These are phyloP conservation scores for Ulmus americana DNA, from an alignment of 331 rosid genomes.

Conservation along the genomic window DNA sequence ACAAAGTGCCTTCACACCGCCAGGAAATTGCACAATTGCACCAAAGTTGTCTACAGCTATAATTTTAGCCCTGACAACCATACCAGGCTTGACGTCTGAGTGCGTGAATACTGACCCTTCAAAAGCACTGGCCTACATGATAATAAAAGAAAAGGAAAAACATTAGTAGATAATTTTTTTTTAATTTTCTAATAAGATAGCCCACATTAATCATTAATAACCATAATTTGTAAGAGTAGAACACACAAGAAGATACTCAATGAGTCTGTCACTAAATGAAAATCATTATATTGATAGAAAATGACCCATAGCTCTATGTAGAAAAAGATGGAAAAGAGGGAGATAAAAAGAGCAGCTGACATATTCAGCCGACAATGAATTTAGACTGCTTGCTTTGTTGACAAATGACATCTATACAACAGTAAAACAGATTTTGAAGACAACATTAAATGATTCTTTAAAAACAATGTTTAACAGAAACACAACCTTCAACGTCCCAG, in stretches of 20 bases:
- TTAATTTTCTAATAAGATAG: no score
- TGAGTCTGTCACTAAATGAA: background rate
- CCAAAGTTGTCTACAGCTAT: constrained; percentile 77
- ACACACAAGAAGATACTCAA: background rate
- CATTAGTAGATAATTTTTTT: background rate
- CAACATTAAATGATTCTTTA: background rate
- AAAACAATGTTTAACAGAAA: constrained; percentile 2
- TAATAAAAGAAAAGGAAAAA: constrained; percentile 7
- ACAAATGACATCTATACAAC: background rate
- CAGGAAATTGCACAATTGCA: constrained; percentile 91
- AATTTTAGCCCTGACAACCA: constrained; percentile 73
- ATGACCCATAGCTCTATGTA: background rate
- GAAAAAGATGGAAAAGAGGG: background rate
- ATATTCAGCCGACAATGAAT: background rate
- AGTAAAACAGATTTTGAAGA: background rate
- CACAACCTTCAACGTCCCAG: constrained; percentile 79
- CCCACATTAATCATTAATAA: background rate
- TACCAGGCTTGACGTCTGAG: constrained; percentile 90
- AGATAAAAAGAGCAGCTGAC: background rate
- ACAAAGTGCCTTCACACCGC: constrained; percentile 95
- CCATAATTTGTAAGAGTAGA: background rate
- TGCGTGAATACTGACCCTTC: constrained; percentile 78
- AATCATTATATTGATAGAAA: background rate
- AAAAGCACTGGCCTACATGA: constrained; percentile 71
- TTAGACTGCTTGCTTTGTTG: no score